phyloP scores from a whole-genome alignment of 768 basidiomycete species.

The Nidula microcarpa region DNA sequence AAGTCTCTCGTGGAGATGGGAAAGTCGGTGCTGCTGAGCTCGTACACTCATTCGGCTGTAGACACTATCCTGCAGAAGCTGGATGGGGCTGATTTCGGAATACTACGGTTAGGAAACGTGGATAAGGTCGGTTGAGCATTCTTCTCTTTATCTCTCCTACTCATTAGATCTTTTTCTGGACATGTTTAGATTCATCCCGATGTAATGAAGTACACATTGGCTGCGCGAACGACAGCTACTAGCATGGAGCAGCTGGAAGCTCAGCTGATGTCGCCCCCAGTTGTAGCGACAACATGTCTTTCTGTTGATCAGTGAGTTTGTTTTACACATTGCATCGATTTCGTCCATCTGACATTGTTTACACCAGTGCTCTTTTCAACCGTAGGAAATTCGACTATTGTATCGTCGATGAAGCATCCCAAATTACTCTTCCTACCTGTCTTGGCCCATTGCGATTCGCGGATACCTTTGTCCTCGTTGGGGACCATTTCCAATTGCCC shows the following conservation, averaged over 20 bases:
- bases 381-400: conserved; percentile 91
- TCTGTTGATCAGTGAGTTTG: conserved; percentile 85
- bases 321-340: conserved; percentile 52
- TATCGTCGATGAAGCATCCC: conserved; percentile 97
- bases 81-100: conserved; percentile 58
- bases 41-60: conserved; percentile 97
- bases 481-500: conserved; percentile 96
- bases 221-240: conserved; percentile 46
- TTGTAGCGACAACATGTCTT: conserved; percentile 95
- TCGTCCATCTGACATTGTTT: conserved; percentile 55
- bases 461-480: conserved; percentile 89
- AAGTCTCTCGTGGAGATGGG: conserved; percentile 72
- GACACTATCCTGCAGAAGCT: conserved; percentile 94
- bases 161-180: not conserved
- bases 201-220: conserved; percentile 68
- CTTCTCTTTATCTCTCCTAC: conserved; percentile 1
- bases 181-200: conserved; percentile 74
- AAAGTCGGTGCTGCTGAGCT: conserved; percentile 85
- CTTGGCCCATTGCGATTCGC: conserved; percentile 91
- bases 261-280: conserved; percentile 82
- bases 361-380: conserved; percentile 72
- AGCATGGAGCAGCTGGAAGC: conserved; percentile 82
- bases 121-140: conserved; percentile 67
- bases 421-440: conserved; percentile 94
- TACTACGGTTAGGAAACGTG: conserved; percentile 83